Percentiles rank a stretch among this genome's conserved stretches.
Evolutionary conservation across 2,329 filamentous ascomycete species (phyloP).

Genomic region (Microascus cirrosus): DNA sequence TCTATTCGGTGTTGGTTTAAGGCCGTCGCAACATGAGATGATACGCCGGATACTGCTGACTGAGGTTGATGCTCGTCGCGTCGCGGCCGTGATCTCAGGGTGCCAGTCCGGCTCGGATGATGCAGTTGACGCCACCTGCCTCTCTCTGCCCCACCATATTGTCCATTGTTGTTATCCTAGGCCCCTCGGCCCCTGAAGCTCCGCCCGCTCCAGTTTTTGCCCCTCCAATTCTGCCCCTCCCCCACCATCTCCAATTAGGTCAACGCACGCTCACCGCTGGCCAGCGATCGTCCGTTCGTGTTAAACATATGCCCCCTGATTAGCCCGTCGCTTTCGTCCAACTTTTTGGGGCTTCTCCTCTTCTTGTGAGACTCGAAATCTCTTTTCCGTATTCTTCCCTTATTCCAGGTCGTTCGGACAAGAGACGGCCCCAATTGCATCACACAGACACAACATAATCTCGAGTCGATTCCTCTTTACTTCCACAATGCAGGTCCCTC

Average conservation of each 20-base stretch:
- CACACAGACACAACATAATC: neutral
- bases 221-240: neutral
- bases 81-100: no score
- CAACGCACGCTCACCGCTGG: neutral
- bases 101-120: no score
- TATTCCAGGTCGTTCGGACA: neutral
- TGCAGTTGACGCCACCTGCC: neutral
- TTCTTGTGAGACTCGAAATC: neutral
- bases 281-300: neutral
- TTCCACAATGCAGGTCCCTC: slow-evolving; percentile 57
- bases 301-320: neutral
- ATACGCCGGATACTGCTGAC: no score
- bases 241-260: neutral
- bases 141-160: neutral
- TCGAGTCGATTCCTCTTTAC: neutral
- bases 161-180: no score
- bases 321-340: neutral
- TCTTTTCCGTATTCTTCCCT: neutral
- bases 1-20: no score
- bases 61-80: no score
- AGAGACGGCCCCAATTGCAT: neutral
- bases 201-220: neutral
- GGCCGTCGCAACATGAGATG: no score
- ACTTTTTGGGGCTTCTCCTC: neutral
- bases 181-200: no score